Conservation (phyloP, 2,329 filamentous ascomycete genomes). For the Trichoderma aggressivum region DNA sequence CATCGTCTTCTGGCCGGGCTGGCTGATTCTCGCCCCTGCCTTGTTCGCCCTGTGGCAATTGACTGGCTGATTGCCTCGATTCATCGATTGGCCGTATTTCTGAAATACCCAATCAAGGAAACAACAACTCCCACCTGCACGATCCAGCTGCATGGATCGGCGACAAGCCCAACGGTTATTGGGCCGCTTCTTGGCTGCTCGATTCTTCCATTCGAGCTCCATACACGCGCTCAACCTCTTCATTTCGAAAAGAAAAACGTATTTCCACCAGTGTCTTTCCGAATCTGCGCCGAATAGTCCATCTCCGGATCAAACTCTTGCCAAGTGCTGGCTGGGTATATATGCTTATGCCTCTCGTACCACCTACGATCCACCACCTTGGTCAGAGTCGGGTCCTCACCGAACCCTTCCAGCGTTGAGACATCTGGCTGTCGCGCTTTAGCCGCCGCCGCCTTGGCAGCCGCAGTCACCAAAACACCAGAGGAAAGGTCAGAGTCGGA, state of each 20-base stretch:
- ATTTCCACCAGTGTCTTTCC: slow-evolving; percentile 85
- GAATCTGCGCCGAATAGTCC: slow-evolving; percentile 73
- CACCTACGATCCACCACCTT: slow-evolving; percentile 95
- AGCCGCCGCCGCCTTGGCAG: slow-evolving; percentile 37
- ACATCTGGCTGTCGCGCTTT: slow-evolving; percentile 44
- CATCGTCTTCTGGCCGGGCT: slow-evolving; percentile 56
- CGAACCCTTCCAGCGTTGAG: slow-evolving; percentile 65
- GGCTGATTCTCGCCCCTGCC: slow-evolving; percentile 45
- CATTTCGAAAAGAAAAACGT: slow-evolving; percentile 76
- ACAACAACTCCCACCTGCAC: neutral
- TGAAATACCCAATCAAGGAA: neutral
- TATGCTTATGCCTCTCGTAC: slow-evolving; percentile 98
- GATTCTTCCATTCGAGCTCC: neutral
- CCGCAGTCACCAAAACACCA: slow-evolving; percentile 31
- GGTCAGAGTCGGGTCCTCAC: slow-evolving; percentile 75
- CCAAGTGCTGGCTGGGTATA: slow-evolving; percentile 95
- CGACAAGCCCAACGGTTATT: neutral
- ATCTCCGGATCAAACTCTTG: slow-evolving; percentile 89
- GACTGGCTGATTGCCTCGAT: slow-evolving; percentile 32
- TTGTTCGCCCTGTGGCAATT: slow-evolving; percentile 35
- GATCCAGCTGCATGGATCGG: neutral
- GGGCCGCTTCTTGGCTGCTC: neutral
- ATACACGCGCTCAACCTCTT: slow-evolving; percentile 18
- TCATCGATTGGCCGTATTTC: slow-evolving; percentile 25
- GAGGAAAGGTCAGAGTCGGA: slow-evolving; percentile 23